Base-by-base conservation (phyloP, 2,329 filamentous ascomycete genomes). In the Keithomyces neogunnii region DNA sequence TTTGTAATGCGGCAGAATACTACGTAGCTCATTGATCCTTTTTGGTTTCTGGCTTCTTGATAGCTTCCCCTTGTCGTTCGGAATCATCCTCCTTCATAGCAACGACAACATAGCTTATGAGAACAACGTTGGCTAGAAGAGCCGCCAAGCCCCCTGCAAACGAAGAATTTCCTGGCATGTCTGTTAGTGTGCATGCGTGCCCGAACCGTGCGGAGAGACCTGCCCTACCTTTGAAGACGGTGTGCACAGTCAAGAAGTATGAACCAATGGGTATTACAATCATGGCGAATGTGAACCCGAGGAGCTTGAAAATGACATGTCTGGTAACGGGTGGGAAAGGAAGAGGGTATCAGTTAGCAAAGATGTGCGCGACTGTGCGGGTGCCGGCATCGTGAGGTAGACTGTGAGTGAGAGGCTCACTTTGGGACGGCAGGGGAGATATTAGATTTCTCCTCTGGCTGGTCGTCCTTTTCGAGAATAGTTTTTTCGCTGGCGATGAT, bases 281-380 rank as follows among this genome's bases (percentile, higher is more conserved):
- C 92, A 99, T 97, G 64, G 90, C 91, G 39, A 91, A 74, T 0
- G 91, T 95, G 71, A 96, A 97, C 56, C 80, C 84, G 13, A 97
- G 77, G 26, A 99, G 82, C 72, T 97, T 99, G 63, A 85, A 73
- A 57, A 99, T 93, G 58, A 97, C 90, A 63, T 86, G 77, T 52
- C 89, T 89, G 51, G 9, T 36, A 13, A 28, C n/a, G 7, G 13
- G 4, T 31, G 26, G 11, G n/a, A 33, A 3, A 35, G 10, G n/a
- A 11, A n/a, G 28, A 19, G 32, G 19, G 8, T 13, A 29, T 11
- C 19, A 8, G 33, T 47, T 8, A 30, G 33, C 13, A 19, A 19
- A 19, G 19, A 19, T 19, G 19, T 19, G 19, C 19, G 19, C 19
- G 19, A 19, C 19, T 19, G n/a, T 11, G 45, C n/a, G 28, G 13